Percentiles rank a stretch among this genome's conserved stretches.
phyloP scores from a whole-genome alignment of 1,284 basidiomycete species.

The Stereum hirsutum region DNA sequence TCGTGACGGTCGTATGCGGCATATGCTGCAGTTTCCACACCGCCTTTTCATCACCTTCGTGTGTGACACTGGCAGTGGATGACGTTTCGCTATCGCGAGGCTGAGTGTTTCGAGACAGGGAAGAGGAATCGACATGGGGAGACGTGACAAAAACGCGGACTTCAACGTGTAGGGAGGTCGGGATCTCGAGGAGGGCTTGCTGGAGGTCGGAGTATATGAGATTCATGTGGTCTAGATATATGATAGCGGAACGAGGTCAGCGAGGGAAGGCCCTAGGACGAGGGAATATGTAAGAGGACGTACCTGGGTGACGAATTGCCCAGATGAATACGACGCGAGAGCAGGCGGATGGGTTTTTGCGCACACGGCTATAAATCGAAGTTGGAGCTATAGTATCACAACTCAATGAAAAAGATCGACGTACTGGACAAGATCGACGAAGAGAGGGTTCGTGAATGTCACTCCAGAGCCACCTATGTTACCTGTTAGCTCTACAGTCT shows the following conservation, averaged over 20 bases:
- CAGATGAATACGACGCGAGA: constrained; percentile 27
- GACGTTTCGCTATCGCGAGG: constrained; percentile 15
- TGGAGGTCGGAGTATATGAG: constrained; percentile 25
- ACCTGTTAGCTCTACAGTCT: neutral
- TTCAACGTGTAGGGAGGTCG: constrained; percentile 19
- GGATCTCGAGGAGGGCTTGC: constrained; percentile 14
- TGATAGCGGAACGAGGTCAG: neutral
- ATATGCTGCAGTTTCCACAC: constrained; percentile 19
- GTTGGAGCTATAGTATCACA: neutral
- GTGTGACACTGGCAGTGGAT: constrained; percentile 1
- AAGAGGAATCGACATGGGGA: neutral
- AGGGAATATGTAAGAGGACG: constrained; percentile 4
- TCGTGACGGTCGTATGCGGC: constrained; percentile 3
- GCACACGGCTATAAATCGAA: constrained; percentile 16
- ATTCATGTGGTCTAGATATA: constrained; percentile 17
- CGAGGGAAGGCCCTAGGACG: neutral
- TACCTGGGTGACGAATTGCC: constrained; percentile 27
- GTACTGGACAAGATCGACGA: constrained; percentile 28
- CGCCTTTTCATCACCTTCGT: constrained; percentile 7
- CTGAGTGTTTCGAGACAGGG: no score
- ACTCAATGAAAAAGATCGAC: constrained; percentile 5
- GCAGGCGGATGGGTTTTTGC: constrained; percentile 14
- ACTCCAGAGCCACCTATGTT: constrained; percentile 29
- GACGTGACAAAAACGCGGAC: constrained; percentile 24
- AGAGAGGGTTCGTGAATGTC: constrained; percentile 27